These are phyloP conservation scores for Chaetomium cochliodes DNA, from an alignment of 495 filamentous ascomycete genomes.

Conservation along the genomic window DNA sequence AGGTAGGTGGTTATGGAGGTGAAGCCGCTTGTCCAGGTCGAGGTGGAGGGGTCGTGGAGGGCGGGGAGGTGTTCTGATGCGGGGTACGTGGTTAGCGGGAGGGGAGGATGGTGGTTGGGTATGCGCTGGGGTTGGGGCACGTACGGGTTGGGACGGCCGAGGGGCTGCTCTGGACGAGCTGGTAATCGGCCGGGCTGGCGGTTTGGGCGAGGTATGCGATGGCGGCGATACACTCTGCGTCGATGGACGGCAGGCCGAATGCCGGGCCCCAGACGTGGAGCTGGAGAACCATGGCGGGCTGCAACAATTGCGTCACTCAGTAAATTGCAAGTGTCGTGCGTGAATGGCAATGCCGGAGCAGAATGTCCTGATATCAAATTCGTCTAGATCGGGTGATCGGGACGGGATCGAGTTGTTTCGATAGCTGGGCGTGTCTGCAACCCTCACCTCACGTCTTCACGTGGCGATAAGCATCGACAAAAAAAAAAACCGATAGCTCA, in stretches of 20 bases:
- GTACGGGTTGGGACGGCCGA: conserved; percentile 73
- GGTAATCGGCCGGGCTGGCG: conserved; percentile 63
- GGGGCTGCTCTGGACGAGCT: conserved; percentile 70
- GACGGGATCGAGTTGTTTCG: neutral
- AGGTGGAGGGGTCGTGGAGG: conserved; percentile 55
- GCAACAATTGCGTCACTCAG: neutral
- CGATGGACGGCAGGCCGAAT: conserved; percentile 83
- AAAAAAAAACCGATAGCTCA: neutral
- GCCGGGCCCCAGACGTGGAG: conserved; percentile 91
- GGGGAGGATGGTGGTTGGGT: too few relatives aligned
- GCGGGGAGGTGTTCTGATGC: conserved; percentile 73
- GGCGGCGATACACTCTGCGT: conserved; percentile 79
- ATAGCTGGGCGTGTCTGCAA: neutral
- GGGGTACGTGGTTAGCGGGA: conserved; percentile 1
- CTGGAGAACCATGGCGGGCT: conserved; percentile 52
- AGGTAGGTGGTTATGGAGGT: conserved; percentile 72
- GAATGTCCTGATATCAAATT: neutral
- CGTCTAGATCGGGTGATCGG: neutral
- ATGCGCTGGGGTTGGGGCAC: conserved; percentile 29
- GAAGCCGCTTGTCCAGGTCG: conserved; percentile 68
- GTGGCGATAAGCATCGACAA: conserved; percentile 19
- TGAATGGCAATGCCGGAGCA: neutral
- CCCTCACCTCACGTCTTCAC: conserved; percentile 22
- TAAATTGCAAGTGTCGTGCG: neutral
- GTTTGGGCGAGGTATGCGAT: conserved; percentile 66